Evolutionary conservation across 2,329 filamentous ascomycete species (phyloP).

Genomic region (Xylariomycetidae sp.): DNA sequence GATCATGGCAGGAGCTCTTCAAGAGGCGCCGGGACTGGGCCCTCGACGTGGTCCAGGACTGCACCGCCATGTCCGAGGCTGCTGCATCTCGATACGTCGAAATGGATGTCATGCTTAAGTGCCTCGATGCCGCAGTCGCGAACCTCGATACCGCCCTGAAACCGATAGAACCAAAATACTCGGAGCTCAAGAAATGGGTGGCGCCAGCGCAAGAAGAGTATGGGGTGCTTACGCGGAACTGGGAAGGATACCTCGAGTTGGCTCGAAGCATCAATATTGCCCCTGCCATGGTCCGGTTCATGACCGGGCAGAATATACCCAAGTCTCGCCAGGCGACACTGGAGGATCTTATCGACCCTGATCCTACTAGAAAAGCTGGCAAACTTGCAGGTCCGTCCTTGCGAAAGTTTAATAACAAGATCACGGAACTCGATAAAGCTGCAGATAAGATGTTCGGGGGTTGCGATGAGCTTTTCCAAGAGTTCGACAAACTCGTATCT

Average conservation of each 20-base stretch:
- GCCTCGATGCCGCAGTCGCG: slow-evolving; percentile 76
- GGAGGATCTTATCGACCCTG: slow-evolving; percentile 71
- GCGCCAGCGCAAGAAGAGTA: slow-evolving; percentile 65
- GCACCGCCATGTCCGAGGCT: slow-evolving; percentile 57
- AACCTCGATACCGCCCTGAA: slow-evolving; percentile 77
- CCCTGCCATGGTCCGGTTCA: slow-evolving; percentile 60
- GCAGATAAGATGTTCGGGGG: slow-evolving; percentile 57
- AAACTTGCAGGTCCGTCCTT: slow-evolving; percentile 56
- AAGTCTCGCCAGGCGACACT: slow-evolving; percentile 54
- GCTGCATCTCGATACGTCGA: slow-evolving; percentile 65
- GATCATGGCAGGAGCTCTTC: slow-evolving; percentile 87
- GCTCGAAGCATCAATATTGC: slow-evolving; percentile 62
- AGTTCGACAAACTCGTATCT: slow-evolving; percentile 55
- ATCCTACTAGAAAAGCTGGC: slow-evolving; percentile 68
- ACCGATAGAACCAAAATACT: slow-evolving; percentile 65
- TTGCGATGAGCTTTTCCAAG: slow-evolving; percentile 57
- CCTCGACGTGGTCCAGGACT: slow-evolving; percentile 63
- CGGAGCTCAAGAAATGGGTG: slow-evolving; percentile 67
- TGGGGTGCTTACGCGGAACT: slow-evolving; percentile 55
- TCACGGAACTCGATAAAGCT: slow-evolving; percentile 56
- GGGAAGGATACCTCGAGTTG: slow-evolving; percentile 64
- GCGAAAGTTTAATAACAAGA: slow-evolving; percentile 54
- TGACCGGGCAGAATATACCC: slow-evolving; percentile 46
- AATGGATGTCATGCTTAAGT: slow-evolving; percentile 72
- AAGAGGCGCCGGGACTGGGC: slow-evolving; percentile 79